Conservation (phyloP, 345 rosid species). For the Psidium friedrichsthalianum region DNA sequence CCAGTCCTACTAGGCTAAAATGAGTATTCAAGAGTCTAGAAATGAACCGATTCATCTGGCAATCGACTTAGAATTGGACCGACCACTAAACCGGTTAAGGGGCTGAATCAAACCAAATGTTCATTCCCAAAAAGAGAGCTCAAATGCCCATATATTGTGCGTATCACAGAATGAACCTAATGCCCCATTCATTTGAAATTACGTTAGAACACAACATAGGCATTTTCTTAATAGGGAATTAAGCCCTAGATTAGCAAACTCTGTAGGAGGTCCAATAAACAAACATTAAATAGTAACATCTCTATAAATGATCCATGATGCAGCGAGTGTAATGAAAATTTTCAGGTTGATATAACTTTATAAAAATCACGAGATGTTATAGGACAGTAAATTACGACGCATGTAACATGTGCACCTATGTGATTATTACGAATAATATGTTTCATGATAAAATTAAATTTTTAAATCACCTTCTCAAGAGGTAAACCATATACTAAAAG, state of each 20-base stretch:
- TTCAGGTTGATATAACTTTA: background rate
- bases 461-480: background rate
- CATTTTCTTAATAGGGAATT: background rate
- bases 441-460: background rate
- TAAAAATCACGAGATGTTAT: background rate
- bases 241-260: background rate
- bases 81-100: background rate
- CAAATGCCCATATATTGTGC: background rate
- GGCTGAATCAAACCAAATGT: background rate
- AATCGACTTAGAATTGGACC: background rate
- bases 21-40: background rate
- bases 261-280: background rate
- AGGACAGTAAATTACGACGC: background rate
- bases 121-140: background rate
- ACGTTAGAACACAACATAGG: background rate
- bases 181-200: background rate
- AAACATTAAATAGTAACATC: background rate
- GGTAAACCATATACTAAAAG: background rate
- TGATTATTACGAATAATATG: background rate
- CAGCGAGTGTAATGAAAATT: background rate
- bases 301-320: background rate
- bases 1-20: background rate
- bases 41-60: background rate
- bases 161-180: background rate
- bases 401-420: background rate